Evolutionary conservation across 1,284 basidiomycete genomes (phyloP).

Genomic region (Austroboletus niveus): DNA sequence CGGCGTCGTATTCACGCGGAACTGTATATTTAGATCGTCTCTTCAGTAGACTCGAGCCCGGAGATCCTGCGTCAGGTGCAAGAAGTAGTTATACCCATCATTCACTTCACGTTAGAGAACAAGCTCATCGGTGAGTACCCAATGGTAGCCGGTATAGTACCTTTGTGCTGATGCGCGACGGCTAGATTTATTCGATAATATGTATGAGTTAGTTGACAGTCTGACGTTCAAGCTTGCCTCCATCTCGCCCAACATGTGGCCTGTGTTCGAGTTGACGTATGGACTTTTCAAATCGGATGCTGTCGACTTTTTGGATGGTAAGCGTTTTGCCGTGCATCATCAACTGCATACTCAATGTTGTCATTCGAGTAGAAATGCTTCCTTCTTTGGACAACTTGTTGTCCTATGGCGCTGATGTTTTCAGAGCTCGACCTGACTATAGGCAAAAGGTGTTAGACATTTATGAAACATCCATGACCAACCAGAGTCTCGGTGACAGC

Average conservation of each 20-base stretch:
- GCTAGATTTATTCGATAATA: conserved; percentile 83
- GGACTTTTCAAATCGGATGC: conserved; percentile 83
- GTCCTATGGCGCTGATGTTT: conserved; percentile 77
- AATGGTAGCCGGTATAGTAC: background rate
- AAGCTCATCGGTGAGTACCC: conserved; percentile 59
- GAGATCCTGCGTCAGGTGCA: conserved; percentile 82
- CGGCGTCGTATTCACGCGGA: background rate
- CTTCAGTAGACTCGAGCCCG: conserved; percentile 69
- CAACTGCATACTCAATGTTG: background rate
- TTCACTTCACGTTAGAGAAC: conserved; percentile 75
- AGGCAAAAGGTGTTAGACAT: conserved; percentile 83
- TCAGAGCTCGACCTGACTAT: conserved; percentile 75
- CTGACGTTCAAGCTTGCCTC: conserved; percentile 80
- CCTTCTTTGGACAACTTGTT: conserved; percentile 89
- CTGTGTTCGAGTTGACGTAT: conserved; percentile 81
- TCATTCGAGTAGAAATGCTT: conserved; percentile 72
- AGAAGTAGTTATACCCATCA: conserved; percentile 77
- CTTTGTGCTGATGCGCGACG: background rate
- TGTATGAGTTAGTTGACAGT: conserved; percentile 84
- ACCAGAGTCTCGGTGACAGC: conserved; percentile 74
- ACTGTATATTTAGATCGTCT: conserved; percentile 50
- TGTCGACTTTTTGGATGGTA: conserved; percentile 83
- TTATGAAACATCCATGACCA: conserved; percentile 74
- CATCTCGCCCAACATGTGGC: conserved; percentile 85
- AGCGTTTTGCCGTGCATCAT: conserved; percentile 7